Percentiles rank a stretch among this genome's conserved stretches.
Evolutionary conservation across 352 stramenopile genomes (phyloP).

Genomic region (Plasmopara muralis): DNA sequence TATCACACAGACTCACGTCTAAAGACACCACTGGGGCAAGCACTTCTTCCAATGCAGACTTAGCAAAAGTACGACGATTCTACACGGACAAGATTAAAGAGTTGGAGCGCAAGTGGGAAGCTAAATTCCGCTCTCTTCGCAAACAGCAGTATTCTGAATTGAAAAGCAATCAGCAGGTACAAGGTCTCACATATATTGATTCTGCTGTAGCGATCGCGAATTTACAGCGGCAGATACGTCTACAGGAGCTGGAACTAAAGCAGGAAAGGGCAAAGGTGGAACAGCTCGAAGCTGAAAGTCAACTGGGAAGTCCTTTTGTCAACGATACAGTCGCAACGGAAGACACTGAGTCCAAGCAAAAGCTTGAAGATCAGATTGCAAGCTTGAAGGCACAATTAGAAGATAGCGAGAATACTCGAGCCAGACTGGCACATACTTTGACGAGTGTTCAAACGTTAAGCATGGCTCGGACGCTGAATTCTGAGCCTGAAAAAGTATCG

Average conservation of each 20-base stretch:
- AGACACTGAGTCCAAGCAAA: conserved; percentile 8
- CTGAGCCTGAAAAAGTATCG: conserved; percentile 2
- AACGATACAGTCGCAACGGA: conserved; percentile 1
- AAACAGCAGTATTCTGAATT: conserved; percentile 37
- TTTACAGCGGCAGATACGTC: conserved; percentile 26
- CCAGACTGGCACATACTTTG: conserved; percentile 50
- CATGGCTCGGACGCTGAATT: conserved; percentile 10
- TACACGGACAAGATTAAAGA: conserved; percentile 75
- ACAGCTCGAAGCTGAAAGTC: conserved; percentile 14
- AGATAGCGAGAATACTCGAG: conserved; percentile 62
- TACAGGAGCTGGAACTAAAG: conserved; percentile 20
- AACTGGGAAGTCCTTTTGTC: conserved; percentile 1
- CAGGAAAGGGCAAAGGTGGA: conserved; percentile 22
- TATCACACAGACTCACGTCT: conserved; percentile 6
- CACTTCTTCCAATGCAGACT: conserved; percentile 22
- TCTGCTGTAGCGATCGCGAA: conserved; percentile 34
- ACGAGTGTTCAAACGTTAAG: conserved; percentile 32
- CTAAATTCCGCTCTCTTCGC: conserved; percentile 51
- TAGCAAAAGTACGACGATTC: conserved; percentile 56
- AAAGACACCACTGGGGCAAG: conserved; percentile 6
- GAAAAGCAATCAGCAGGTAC: conserved; percentile 9
- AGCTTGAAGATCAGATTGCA: conserved; percentile 22
- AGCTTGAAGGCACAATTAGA: conserved; percentile 49
- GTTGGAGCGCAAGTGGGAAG: conserved; percentile 65
- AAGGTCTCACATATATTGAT: conserved; percentile 30